Evolutionary conservation across 139 green algal species (phyloP), one percentile per base, ranked within the genome.

Genomic region (Chlamydomonas schloesseri): DNA sequence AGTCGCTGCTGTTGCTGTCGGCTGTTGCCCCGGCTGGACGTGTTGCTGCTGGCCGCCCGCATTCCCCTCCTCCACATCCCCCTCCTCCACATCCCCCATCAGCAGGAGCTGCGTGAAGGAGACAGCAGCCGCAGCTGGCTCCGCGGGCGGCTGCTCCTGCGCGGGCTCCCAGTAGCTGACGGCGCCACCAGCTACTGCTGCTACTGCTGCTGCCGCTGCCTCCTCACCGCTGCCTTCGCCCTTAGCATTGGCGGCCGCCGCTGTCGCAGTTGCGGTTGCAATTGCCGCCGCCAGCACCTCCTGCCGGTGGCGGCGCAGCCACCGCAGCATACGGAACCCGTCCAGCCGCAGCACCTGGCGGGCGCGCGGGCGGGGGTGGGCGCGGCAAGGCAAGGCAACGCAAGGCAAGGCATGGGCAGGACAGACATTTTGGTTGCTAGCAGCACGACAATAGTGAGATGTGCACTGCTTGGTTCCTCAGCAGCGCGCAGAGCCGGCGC

Each of bases 241-340:
- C 8, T 24, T 8, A 15, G 2, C 8, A 23, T 29, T 23, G 71
- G 13, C 72, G 47, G n/a, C 71, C 71, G 15, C 37, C 8, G 24
- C 71, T 2, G 37, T 37, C 60, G 42, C 42, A 28, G 9, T 31
- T 46, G 21, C 15, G 31, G 13, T n/a, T n/a, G n/a, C n/a, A n/a
- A n/a, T 26, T 15, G 33, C 68, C 68, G 68, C 68, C 33, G 33
- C 33, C 33, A 77, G 10, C n/a, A 70, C 47, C 47, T 20, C 65
- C 31, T 64, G 65, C 47, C 79, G 46, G 1, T 67, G 68, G 17
- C 3, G 24, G 21, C 79, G 46, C 47, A 85, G 46, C 79, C 79
- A 85, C 13, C 79, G 31, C 67, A 85, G 64, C 67, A 85, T 77
- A 0, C 79, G 79, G 46, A 85, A 85, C 10, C 79, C 79, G 31